Evolutionary conservation across 1,284 basidiomycete species (phyloP).

Genomic region (Ganoderma meredithae): DNA sequence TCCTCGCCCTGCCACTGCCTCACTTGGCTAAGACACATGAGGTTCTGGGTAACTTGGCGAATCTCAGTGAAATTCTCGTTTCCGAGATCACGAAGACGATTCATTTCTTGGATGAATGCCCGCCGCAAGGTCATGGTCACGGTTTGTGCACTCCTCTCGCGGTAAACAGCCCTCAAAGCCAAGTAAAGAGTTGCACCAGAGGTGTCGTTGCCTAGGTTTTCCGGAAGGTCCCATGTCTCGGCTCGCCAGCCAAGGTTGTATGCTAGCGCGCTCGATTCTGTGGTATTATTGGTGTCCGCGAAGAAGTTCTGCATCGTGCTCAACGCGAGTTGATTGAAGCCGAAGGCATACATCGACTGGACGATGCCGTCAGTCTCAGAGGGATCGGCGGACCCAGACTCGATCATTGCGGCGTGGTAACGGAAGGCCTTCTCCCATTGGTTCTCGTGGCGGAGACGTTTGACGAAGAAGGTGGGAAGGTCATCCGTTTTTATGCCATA

Average conservation of each 20-base stretch:
- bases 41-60: constrained; percentile 65
- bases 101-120: constrained; percentile 68
- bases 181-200: constrained; percentile 76
- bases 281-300: constrained; percentile 44
- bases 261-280: constrained; percentile 58
- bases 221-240: constrained; percentile 91
- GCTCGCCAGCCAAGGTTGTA: constrained; percentile 91
- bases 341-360: constrained; percentile 85
- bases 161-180: constrained; percentile 80
- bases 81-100: constrained; percentile 69
- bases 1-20: constrained; percentile 57
- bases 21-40: constrained; percentile 84
- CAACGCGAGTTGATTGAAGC: constrained; percentile 85
- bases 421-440: constrained; percentile 92
- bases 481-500: constrained; percentile 90
- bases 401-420: constrained; percentile 86
- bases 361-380: constrained; percentile 65
- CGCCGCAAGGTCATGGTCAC: constrained; percentile 58
- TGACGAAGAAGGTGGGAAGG: constrained; percentile 79
- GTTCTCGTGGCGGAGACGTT: constrained; percentile 90
- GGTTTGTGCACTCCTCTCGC: constrained; percentile 64
- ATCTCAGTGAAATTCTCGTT: constrained; percentile 83
- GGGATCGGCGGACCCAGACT: constrained; percentile 56
- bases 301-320: constrained; percentile 58
- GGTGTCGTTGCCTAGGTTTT: constrained; percentile 52